Base-by-base conservation (phyloP, 768 basidiomycete genomes). In the Cystofilobasidium bisporidii region DNA sequence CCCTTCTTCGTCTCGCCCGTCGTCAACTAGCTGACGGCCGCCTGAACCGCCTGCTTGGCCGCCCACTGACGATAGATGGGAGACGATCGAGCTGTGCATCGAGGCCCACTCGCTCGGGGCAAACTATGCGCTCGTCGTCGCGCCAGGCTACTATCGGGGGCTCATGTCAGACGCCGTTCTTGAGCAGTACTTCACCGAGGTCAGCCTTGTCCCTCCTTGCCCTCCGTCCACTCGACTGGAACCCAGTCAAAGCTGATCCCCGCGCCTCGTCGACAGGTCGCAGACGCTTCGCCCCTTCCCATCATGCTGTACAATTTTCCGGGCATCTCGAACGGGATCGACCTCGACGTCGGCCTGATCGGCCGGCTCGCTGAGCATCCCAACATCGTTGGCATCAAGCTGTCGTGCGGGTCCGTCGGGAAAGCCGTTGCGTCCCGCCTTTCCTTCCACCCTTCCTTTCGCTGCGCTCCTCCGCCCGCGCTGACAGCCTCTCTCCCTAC, bases 301-400 rank as follows among this genome's bases (percentile, higher is more conserved):
- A 69, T 77, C 40, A 66, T 77, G 36, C 71, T 77, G 61, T 77
- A 77, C 73, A 74, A 73, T 22, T 77, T 74, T 67, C 77, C 77
- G 2, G 76, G 71, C 9, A 75, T 76, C 47, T 74, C 71, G 10
- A 74, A 75, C 61, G 78, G 78, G 20, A 75, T 79, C 58, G 73
- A 77, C 47, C 71, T 79, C 33, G 71, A 73, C 61, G 72, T 77
- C 24, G 75, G 74, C 38, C 69, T 76, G n/a, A 73, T 77, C 62
- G 62, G 58, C n/a, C 53, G 67, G 28, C 70, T 79, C 36, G 77
- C 77, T 6, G 61, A 63, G 69, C 78, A 78, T 67, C 70, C 71
- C 28, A 79, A 79, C 69, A 77, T 79, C 60, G 74, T 71, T 18
- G 78, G 77, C 18, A 73, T 78, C 61, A 79, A 79, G 71, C 30